Base-by-base conservation (phyloP, 129 eudicot species). In the Flaveria ramosissima region DNA sequence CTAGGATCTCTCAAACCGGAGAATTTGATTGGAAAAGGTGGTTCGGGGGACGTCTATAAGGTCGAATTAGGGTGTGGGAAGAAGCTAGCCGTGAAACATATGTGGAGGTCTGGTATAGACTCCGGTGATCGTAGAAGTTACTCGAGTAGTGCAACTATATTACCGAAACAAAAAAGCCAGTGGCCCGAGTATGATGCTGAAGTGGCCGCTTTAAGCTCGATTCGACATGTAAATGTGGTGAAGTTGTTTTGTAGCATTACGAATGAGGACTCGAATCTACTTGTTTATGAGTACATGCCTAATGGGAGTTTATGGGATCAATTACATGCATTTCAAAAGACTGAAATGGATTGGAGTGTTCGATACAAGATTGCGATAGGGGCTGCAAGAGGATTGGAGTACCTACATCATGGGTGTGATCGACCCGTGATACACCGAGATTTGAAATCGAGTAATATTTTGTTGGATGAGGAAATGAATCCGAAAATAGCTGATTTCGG, bases 241-340 rank as follows among this genome's bases (percentile, higher is more conserved):
- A 89, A 89, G 84, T 59, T 89, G 79, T 89, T 84, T 76, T 86
- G 94, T 64, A 84, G 94, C 74, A 86, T 89, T 69, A 82, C 86
- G 2, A 86, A 85, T 36, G 91, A 89, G 75, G 94, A 84, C 59
- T 86, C 89, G 6, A 71, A 84, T 86, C 45, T 89, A 51, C 87
- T 89, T 10, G 94, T 89, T 47, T 89, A 86, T 21, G 91, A 89
- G 79, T 89, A 84, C 85, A 80, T 89, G 87, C 73, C 89, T 23
- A 89, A 86, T 80, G 94, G 94, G 39, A 89, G 94, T 74, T 84
- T 89, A 74, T 89, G 89, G 86, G 94, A 89, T 57, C 83, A 77
- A 53, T 20, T 89, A 46, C 94, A 89, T 68, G 71, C 84, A 0
- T 4, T 61, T 63, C 83, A 62, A 26, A 80, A 80, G 79, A 51